A percentile compares a stretch with the other conserved stretches of the same genome.
Conservation (phyloP, 495 filamentous ascomycete species). For the Penicillium arizonense region DNA sequence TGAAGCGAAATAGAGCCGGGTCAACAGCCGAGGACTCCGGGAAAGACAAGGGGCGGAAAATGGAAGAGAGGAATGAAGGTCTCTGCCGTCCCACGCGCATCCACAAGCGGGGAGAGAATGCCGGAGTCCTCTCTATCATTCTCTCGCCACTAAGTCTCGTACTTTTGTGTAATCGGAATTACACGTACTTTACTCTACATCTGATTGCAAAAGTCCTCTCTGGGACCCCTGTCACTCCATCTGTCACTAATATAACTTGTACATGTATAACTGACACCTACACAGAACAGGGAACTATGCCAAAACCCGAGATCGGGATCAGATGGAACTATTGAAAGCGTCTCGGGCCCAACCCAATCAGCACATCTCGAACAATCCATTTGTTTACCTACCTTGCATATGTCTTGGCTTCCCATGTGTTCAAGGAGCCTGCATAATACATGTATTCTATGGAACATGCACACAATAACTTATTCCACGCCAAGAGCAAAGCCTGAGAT, state of each 20-base stretch:
- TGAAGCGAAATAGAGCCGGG: no score
- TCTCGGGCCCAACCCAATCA: constrained; percentile 12
- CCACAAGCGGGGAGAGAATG: constrained; percentile 18
- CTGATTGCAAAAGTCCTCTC: no score
- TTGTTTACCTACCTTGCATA: constrained; percentile 3
- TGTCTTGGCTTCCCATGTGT: constrained; percentile 7
- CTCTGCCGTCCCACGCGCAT: constrained; percentile 22
- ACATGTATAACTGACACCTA: neutral
- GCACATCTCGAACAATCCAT: constrained; percentile 11
- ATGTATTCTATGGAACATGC: neutral
- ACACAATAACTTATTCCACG: constrained; percentile 8
- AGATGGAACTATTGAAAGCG: constrained; percentile 15
- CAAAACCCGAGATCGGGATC: constrained; percentile 2
- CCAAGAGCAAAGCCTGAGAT: constrained; percentile 21
- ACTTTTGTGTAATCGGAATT: neutral
- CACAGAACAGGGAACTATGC: constrained; percentile 3
- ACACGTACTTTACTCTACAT: neutral
- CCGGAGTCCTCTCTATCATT: neutral
- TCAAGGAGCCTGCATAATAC: neutral
- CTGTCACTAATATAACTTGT: no score
- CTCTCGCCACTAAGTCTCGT: neutral
- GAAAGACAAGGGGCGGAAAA: neutral
- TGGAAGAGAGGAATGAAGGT: constrained; percentile 1
- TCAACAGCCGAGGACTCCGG: constrained; percentile 2
- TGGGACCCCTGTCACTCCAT: no score